Evolutionary conservation across 1,284 basidiomycete species (phyloP).

Genomic region (Rhodotorula mucilaginosa): DNA sequence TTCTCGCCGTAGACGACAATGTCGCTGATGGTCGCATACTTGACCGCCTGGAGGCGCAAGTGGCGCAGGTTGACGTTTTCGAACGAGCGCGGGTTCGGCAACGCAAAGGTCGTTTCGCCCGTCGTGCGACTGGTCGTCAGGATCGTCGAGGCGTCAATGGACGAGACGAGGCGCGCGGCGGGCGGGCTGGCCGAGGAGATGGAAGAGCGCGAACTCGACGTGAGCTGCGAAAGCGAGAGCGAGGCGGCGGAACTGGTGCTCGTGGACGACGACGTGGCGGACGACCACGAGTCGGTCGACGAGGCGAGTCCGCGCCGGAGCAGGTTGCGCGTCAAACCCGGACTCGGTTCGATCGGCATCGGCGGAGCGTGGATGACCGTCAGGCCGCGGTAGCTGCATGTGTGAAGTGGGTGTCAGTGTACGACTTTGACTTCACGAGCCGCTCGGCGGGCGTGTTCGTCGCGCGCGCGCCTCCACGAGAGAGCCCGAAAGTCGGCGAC

Average conservation of each 20-base stretch:
- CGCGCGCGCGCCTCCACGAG: background rate
- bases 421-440: background rate
- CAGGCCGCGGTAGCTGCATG: conserved; percentile 35
- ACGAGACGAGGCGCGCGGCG: conserved; percentile 32
- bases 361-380: conserved; percentile 34
- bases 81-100: conserved; percentile 63
- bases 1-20: conserved; percentile 80
- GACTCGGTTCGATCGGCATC: background rate
- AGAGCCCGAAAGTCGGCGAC: conserved; percentile 22
- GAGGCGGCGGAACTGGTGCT: conserved; percentile 18
- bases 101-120: conserved; percentile 60
- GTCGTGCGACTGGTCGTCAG: conserved; percentile 49
- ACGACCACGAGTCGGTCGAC: conserved; percentile 29
- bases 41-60: conserved; percentile 55
- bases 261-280: conserved; percentile 24
- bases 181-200: background rate
- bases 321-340: conserved; percentile 6
- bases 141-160: conserved; percentile 46
- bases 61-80: conserved; percentile 44
- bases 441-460: background rate
- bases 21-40: conserved; percentile 84
- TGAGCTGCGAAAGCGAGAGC: conserved; percentile 13
- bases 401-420: background rate
- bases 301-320: conserved; percentile 29
- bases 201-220: conserved; percentile 17